Percentiles rank a stretch among this genome's conserved stretches.
Conservation (phyloP, 805 yeast genomes). For the Alloascoidea africana region DNA sequence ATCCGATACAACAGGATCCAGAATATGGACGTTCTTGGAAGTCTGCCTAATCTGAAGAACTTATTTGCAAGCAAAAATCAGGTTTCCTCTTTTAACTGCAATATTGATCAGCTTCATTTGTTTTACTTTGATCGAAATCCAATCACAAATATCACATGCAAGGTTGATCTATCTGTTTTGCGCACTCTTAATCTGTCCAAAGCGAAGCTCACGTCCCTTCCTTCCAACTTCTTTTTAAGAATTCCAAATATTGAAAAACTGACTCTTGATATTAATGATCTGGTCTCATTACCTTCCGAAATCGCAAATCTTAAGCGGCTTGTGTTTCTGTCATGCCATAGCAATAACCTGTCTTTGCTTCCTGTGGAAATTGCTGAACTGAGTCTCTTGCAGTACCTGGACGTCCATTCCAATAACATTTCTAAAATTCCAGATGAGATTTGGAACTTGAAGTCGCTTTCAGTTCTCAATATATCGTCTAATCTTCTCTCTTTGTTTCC, state of each 20-base stretch:
- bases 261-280: slow-evolving; percentile 66
- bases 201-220: slow-evolving; percentile 68
- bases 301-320: slow-evolving; percentile 44
- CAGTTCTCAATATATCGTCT: slow-evolving; percentile 54
- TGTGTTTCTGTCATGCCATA: slow-evolving; percentile 50
- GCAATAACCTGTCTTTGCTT: slow-evolving; percentile 57
- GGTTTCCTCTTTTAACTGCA: slow-evolving; percentile 53
- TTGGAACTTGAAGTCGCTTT: slow-evolving; percentile 45
- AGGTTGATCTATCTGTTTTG: slow-evolving; percentile 38
- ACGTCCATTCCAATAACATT: slow-evolving; percentile 74
- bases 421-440: slow-evolving; percentile 51
- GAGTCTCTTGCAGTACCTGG: slow-evolving; percentile 45
- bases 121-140: slow-evolving; percentile 76
- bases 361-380: slow-evolving; percentile 55
- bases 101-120: slow-evolving; percentile 46
- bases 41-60: slow-evolving; percentile 51
- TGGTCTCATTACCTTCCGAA: slow-evolving; percentile 60
- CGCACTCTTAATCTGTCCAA: slow-evolving; percentile 64
- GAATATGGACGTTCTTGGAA: slow-evolving; percentile 41
- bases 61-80: slow-evolving; percentile 61
- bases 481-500: slow-evolving; percentile 52
- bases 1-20: slow-evolving; percentile 47
- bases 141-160: slow-evolving; percentile 48
- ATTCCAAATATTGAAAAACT: slow-evolving; percentile 58
- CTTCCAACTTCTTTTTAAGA: slow-evolving; percentile 42